These are phyloP conservation scores for Aspergillus cejpii DNA, from an alignment of 2,329 filamentous ascomycete species.

Conservation along the genomic window DNA sequence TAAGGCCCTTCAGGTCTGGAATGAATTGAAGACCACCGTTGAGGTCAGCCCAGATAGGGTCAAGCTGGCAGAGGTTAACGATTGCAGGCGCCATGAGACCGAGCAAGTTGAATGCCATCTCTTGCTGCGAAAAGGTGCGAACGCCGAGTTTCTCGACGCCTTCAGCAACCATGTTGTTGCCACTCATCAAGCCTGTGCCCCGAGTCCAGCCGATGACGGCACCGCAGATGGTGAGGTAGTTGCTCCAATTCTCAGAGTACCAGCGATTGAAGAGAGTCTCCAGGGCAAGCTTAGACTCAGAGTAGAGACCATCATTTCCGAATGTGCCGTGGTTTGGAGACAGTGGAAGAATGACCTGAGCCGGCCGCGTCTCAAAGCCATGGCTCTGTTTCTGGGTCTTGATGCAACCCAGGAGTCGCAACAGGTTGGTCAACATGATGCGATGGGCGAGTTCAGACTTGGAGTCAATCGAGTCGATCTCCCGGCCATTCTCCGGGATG, in stretches of 20 bases:
- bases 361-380: conserved; percentile 89
- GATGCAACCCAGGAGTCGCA: conserved; percentile 82
- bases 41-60: conserved; percentile 93
- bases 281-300: conserved; percentile 92
- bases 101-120: conserved; percentile 98
- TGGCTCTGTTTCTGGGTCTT: conserved; percentile 84
- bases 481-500: conserved; percentile 93
- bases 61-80: conserved; percentile 88
- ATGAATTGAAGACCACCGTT: conserved; percentile 98
- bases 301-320: conserved; percentile 94
- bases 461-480: conserved; percentile 94
- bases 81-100: conserved; percentile 92
- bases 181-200: conserved; percentile 94
- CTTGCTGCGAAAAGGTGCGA: conserved; percentile 96
- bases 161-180: conserved; percentile 95
- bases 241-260: conserved; percentile 95
- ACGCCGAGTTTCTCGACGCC: conserved; percentile 95
- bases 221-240: conserved; percentile 96
- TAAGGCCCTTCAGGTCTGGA: conserved; percentile 86
- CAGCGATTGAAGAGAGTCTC: conserved; percentile 98
- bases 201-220: conserved; percentile 99
- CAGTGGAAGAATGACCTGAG: conserved; percentile 89
- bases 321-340: conserved; percentile 99
- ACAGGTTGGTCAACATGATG: conserved; percentile 96
- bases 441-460: conserved; percentile 96